These are phyloP conservation scores for Salix arbutifolia DNA, from an alignment of 345 rosid genomes.

Conservation along the genomic window DNA sequence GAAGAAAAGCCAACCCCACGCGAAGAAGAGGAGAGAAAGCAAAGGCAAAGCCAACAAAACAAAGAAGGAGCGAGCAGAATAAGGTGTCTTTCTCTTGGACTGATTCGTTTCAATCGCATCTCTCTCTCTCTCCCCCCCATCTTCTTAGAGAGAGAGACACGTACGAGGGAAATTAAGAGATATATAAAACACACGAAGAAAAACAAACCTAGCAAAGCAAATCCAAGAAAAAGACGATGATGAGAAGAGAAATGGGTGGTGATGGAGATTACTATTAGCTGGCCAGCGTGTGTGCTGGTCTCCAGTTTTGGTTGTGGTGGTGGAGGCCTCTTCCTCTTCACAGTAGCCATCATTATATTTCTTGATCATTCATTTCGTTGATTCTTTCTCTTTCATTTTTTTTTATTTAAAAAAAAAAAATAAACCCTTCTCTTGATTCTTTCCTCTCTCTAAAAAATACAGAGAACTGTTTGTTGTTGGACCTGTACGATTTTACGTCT, in stretches of 20 bases:
- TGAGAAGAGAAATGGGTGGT: slow-evolving; percentile 7
- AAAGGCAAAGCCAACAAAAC: not conserved
- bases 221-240: not conserved
- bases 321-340: slow-evolving; percentile 3
- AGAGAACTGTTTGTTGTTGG: not conserved
- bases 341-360: not conserved
- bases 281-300: not conserved
- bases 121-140: not conserved
- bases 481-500: slow-evolving; percentile 1
- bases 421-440: not conserved
- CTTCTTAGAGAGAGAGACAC: not conserved
- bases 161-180: not conserved
- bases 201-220: not conserved
- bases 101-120: slow-evolving; percentile 24
- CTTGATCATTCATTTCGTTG: slow-evolving; percentile 7
- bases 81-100: slow-evolving; percentile 25
- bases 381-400: not conserved
- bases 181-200: not conserved
- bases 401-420: not conserved
- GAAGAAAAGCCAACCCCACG: slow-evolving; percentile 25
- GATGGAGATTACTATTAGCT: not conserved
- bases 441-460: not conserved
- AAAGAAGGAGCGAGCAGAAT: slow-evolving; percentile 20
- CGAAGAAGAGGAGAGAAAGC: slow-evolving; percentile 9
- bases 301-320: slow-evolving; percentile 8